Evolutionary conservation across 2,329 filamentous ascomycete species (phyloP).

Genomic region (Pseudogymnoascus verrucosus): DNA sequence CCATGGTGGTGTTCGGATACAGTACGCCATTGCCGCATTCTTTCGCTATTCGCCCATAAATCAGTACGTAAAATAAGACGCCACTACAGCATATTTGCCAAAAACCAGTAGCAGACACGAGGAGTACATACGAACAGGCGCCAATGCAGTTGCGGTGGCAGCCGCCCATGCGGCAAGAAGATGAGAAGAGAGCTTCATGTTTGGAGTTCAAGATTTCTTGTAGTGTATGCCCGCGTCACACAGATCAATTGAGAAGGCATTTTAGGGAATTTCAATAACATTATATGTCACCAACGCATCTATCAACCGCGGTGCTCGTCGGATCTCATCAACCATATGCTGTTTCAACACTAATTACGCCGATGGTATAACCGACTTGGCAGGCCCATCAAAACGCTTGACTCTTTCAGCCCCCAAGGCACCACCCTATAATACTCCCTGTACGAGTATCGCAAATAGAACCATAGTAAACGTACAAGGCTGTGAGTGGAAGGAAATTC

Average conservation of each 20-base stretch:
- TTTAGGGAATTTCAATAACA: neutral
- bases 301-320: neutral
- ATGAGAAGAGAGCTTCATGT: neutral
- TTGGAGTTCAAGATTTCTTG: neutral
- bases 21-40: neutral
- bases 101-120: neutral
- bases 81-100: neutral
- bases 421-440: neutral
- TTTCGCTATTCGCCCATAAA: neutral
- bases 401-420: neutral
- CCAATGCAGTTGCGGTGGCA: neutral
- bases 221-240: neutral
- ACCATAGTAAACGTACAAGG: neutral
- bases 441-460: neutral
- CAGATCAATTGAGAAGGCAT: neutral
- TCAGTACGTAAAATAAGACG: neutral
- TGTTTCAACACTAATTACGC: neutral
- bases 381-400: neutral
- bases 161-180: neutral
- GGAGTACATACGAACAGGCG: neutral
- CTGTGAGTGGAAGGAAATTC: neutral
- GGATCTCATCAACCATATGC: neutral
- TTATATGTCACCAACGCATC: neutral
- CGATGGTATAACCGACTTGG: neutral
- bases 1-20: neutral